Evolutionary conservation across 768 basidiomycete species (phyloP), one percentile per base, ranked within the genome.

Genomic region (Lentinus brumalis): DNA sequence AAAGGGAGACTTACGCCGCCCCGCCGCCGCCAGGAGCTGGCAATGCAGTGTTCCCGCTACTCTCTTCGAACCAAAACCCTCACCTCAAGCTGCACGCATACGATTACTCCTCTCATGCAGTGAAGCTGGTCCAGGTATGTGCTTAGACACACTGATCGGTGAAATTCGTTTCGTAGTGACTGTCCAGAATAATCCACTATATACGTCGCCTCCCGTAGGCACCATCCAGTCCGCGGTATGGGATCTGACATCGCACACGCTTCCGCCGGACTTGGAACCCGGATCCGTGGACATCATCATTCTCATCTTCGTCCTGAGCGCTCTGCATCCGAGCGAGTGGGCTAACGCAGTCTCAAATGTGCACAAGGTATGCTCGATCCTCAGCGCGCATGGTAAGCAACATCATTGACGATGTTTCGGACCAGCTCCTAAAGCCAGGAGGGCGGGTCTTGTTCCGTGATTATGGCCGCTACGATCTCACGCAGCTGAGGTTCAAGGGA

Each of bases 261-360:
- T 93, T 0, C 92, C 94, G 0, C 77, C 81, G 1, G 84, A 82
- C 14, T 70, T 97, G 16, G 74, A 77, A 35, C 86, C 86, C 9
- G 83, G 76, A 16, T 86, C 83, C n/a, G 88, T 95, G 12, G 94
- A 99, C 69, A 86, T 98, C 42, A 78, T 92, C 32, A 85, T 96
- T n/a, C 83, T 97, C 56, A 90, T 99, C 38, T 99, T 96, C 69
- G 95, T 98, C 18, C 75, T 98, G 60, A 94, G 91, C 56, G 97
- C 97, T 0, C 78, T 99, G 29, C 94, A 97, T 70, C 97, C 97
- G 2, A 76, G 85, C 53, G 97, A 99, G 78, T 99, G 97, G 97
- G 75, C 76, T 1, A 82, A 79, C 44, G 96, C 95, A 1, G 79
- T 98, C 35, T 74, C 81, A 16, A 98, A 98, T 70, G 82, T 95